Evolutionary conservation across 2,329 filamentous ascomycete species (phyloP).

Genomic region (Colletotrichum scovillei): DNA sequence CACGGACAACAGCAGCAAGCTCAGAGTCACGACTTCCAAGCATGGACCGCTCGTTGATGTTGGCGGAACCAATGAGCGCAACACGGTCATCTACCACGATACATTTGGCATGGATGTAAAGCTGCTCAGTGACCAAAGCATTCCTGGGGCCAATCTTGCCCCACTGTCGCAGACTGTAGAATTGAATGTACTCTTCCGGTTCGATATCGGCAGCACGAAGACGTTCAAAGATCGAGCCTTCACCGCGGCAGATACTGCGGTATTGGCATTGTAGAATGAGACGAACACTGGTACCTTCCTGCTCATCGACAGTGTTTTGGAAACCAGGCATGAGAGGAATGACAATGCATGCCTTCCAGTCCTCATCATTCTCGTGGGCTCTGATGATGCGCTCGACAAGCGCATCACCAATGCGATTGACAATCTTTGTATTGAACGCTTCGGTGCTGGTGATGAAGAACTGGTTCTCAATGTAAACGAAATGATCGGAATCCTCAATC

Average conservation of each 20-base stretch:
- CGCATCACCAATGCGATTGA: constrained; percentile 94
- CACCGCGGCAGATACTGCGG: constrained; percentile 93
- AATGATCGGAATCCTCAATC: constrained; percentile 95
- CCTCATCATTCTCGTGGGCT: constrained; percentile 84
- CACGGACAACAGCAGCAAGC: constrained; percentile 87
- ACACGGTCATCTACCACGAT: constrained; percentile 96
- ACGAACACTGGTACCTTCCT: constrained; percentile 93
- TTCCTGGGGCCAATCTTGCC: constrained; percentile 85
- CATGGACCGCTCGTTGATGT: constrained; percentile 99
- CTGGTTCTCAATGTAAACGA: constrained; percentile 98
- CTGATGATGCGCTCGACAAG: constrained; percentile 91
- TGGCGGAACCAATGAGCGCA: constrained; percentile 94
- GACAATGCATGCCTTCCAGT: constrained; percentile 90
- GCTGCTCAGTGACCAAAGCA: constrained; percentile 89
- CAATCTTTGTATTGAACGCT: constrained; percentile 86
- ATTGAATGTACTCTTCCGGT: constrained; percentile 94
- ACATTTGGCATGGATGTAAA: constrained; percentile 98
- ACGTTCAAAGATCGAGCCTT: constrained; percentile 90
- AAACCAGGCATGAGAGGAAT: constrained; percentile 99
- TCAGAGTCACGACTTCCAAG: constrained; percentile 92
- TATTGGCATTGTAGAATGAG: constrained; percentile 98
- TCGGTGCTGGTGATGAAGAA: constrained; percentile 97
- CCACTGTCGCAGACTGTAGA: constrained; percentile 93
- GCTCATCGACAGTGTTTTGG: constrained; percentile 93
- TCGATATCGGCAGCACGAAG: constrained; percentile 84